Evolutionary conservation across 75 land plant genomes (phyloP).

Genomic region (Chamaecyparis obtusa): DNA sequence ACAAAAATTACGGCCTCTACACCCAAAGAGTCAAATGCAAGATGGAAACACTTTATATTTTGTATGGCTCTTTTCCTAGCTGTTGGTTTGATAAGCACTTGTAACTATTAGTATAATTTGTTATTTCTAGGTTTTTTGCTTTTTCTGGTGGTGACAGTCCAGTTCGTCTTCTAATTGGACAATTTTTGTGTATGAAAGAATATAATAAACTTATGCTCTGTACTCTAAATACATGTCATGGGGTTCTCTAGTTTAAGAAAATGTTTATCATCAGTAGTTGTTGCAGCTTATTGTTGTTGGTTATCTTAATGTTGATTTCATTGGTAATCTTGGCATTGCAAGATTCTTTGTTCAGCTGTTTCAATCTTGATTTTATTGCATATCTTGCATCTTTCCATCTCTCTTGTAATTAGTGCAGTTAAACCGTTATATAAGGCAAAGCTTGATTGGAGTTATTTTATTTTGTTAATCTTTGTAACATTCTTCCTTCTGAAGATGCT

Average conservation of each 20-base stretch:
- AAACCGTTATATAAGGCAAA: neutral
- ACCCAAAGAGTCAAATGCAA: no score
- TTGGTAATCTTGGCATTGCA: neutral
- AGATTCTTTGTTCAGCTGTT: neutral
- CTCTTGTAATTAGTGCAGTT: neutral
- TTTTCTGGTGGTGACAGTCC: neutral
- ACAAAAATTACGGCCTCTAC: no score
- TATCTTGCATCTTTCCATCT: neutral
- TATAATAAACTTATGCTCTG: neutral
- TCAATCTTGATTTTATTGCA: neutral
- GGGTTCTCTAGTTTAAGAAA: neutral
- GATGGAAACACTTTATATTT: no score
- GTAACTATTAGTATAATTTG: neutral
- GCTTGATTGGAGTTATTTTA: neutral
- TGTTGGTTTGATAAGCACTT: neutral
- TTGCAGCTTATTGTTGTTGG: neutral
- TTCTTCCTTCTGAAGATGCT: neutral
- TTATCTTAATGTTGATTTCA: neutral
- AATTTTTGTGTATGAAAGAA: neutral
- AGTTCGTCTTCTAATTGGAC: neutral
- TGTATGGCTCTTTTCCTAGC: neutral
- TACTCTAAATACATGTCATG: neutral
- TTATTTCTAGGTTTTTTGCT: neutral
- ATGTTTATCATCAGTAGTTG: neutral
- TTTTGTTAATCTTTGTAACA: neutral